Percentiles rank a stretch among this genome's conserved stretches.
Evolutionary conservation across 176 grass and related monocot genomes (phyloP).

Genomic region (Aechmea fasciata): DNA sequence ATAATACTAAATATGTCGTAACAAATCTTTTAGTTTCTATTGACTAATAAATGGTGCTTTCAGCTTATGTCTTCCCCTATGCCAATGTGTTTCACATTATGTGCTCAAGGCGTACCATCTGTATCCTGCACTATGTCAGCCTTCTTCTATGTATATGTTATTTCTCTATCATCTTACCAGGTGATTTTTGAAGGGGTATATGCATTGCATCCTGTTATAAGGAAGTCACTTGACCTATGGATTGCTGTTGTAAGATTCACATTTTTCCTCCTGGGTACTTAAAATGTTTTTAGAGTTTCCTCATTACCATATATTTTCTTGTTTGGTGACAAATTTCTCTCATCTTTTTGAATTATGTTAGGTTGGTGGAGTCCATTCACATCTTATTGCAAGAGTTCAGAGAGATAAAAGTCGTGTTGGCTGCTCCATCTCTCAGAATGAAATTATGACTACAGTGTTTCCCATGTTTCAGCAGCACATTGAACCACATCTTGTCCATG

Average conservation of each 20-base stretch:
- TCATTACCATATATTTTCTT: background rate
- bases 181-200: slow-evolving; percentile 99
- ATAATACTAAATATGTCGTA: no score
- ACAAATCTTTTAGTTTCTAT: no score
- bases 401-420: slow-evolving; percentile 87
- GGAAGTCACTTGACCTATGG: slow-evolving; percentile 91
- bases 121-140: background rate
- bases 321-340: slow-evolving; percentile 6
- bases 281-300: slow-evolving; percentile 14
- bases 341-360: slow-evolving; percentile 26
- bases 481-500: slow-evolving; percentile 99
- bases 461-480: slow-evolving; percentile 93
- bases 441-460: slow-evolving; percentile 97
- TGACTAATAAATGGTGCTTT: no score
- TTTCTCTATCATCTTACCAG: slow-evolving; percentile 23
- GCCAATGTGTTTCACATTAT: no score
- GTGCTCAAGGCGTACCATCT: background rate
- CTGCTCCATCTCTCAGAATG: slow-evolving; percentile 78
- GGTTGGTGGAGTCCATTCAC: slow-evolving; percentile 98
- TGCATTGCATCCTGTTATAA: slow-evolving; percentile 85
- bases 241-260: slow-evolving; percentile 93
- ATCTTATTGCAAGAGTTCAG: slow-evolving; percentile 93
- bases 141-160: background rate
- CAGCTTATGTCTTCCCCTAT: no score
- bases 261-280: slow-evolving; percentile 1